Evolutionary conservation across 371 early-diverging fungal genomes (phyloP).

Genomic region (Coemansia sp.): DNA sequence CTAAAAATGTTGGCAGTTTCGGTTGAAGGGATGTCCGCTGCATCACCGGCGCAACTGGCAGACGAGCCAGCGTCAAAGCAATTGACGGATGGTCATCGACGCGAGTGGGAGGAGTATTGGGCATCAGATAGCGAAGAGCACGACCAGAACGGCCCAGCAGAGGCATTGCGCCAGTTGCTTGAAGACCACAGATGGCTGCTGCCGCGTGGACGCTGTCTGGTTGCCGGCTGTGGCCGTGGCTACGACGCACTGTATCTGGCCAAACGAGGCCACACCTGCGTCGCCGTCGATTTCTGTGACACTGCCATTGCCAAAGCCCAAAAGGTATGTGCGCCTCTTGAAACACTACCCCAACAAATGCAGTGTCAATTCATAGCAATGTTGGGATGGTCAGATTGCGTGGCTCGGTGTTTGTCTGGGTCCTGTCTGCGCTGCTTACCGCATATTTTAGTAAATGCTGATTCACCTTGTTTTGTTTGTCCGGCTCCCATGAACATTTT

Average conservation of each 20-base stretch:
- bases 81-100: constrained; percentile 10
- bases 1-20: constrained; percentile 23
- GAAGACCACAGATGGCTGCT: constrained; percentile 43
- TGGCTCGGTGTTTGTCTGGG: not conserved
- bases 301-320: constrained; percentile 31
- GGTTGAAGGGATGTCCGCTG: constrained; percentile 13
- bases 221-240: constrained; percentile 47
- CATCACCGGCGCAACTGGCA: constrained; percentile 1
- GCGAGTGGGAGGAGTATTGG: constrained; percentile 36
- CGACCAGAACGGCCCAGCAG: constrained; percentile 23
- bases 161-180: constrained; percentile 38
- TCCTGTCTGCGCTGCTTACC: not conserved
- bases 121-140: constrained; percentile 8
- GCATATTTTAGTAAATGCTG: not conserved
- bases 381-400: not conserved
- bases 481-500: too few species aligned
- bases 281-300: constrained; percentile 38
- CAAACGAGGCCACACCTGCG: constrained; percentile 17
- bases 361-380: not conserved
- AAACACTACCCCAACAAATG: not conserved
- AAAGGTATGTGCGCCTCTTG: constrained; percentile 16
- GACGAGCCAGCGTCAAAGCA: not conserved
- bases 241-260: constrained; percentile 43
- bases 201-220: constrained; percentile 42
- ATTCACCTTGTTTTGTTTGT: not conserved